These are phyloP conservation scores for Verticillium albo-atrum DNA, from an alignment of 2,329 filamentous ascomycete species.

Conservation along the genomic window DNA sequence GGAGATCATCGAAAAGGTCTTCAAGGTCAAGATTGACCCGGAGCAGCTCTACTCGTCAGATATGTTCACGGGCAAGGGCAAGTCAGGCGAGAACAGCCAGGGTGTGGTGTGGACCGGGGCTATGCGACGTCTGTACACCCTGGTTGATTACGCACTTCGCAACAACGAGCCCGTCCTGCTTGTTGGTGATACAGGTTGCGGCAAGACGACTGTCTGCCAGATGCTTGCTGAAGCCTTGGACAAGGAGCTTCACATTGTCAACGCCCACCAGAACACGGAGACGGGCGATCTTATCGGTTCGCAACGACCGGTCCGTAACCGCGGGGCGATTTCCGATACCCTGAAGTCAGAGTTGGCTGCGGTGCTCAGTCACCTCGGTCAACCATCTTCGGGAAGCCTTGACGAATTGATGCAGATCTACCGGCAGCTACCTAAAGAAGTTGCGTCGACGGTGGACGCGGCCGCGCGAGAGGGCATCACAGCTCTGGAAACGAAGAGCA, in stretches of 20 bases:
- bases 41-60: conserved; percentile 65
- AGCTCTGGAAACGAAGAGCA: conserved; percentile 56
- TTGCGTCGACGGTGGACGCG: conserved; percentile 40
- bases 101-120: conserved; percentile 90
- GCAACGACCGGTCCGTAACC: conserved; percentile 85
- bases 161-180: conserved; percentile 93
- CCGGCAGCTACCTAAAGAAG: conserved; percentile 42
- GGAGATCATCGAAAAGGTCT: conserved; percentile 80
- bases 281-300: conserved; percentile 96
- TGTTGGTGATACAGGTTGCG: conserved; percentile 94
- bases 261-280: conserved; percentile 97
- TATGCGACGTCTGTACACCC: conserved; percentile 85
- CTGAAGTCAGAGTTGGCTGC: conserved; percentile 57
- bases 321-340: conserved; percentile 64
- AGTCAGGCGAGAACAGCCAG: conserved; percentile 44
- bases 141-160: conserved; percentile 79
- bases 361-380: conserved; percentile 36
- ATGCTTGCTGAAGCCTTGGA: conserved; percentile 76
- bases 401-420: conserved; percentile 58
- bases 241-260: conserved; percentile 81
- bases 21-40: conserved; percentile 80
- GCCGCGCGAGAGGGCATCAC: conserved; percentile 42
- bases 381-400: conserved; percentile 35
- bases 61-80: conserved; percentile 46
- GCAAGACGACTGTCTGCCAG: conserved; percentile 96